Percentiles rank a stretch among this genome's conserved stretches.
Conservation (phyloP, 2,329 filamentous ascomycete species). For the Fusarium subtropicale region DNA sequence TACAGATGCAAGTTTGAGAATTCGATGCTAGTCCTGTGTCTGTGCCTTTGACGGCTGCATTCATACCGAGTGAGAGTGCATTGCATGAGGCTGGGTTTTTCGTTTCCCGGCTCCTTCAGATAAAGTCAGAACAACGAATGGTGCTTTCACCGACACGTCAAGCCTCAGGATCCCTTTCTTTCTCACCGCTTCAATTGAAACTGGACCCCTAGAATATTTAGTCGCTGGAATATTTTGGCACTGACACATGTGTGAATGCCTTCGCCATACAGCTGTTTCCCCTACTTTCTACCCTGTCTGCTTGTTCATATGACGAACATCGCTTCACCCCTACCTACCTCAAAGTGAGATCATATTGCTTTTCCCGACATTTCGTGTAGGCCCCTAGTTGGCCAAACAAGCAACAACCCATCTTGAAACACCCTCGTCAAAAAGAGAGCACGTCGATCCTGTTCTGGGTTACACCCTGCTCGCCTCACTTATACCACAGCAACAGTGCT, state of each 20-base stretch:
- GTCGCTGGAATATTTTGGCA: not conserved
- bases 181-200: slow-evolving; percentile 33
- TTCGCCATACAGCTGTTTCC: not conserved
- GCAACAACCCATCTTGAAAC: slow-evolving; percentile 15
- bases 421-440: slow-evolving; percentile 16
- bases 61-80: slow-evolving; percentile 13
- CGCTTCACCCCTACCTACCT: slow-evolving; percentile 19
- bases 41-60: slow-evolving; percentile 31
- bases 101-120: not conserved
- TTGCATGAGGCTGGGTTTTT: slow-evolving; percentile 23
- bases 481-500: slow-evolving; percentile 8
- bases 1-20: slow-evolving; percentile 24
- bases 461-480: slow-evolving; percentile 34
- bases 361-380: slow-evolving; percentile 21
- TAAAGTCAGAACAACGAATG: slow-evolving; percentile 8
- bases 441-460: slow-evolving; percentile 29
- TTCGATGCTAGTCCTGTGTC: slow-evolving; percentile 24
- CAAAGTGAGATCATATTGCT: slow-evolving; percentile 26
- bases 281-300: slow-evolving; percentile 3
- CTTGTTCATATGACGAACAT: slow-evolving; percentile 24
- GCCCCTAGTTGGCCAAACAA: slow-evolving; percentile 17
- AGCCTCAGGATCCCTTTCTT: not conserved
- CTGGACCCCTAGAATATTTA: not conserved
- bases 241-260: not conserved
- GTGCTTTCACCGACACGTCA: slow-evolving; percentile 29